Evolutionary conservation across 2,329 filamentous ascomycete species (phyloP), one percentile per base, ranked within the genome.

Genomic region (Exophiala spinifera): DNA sequence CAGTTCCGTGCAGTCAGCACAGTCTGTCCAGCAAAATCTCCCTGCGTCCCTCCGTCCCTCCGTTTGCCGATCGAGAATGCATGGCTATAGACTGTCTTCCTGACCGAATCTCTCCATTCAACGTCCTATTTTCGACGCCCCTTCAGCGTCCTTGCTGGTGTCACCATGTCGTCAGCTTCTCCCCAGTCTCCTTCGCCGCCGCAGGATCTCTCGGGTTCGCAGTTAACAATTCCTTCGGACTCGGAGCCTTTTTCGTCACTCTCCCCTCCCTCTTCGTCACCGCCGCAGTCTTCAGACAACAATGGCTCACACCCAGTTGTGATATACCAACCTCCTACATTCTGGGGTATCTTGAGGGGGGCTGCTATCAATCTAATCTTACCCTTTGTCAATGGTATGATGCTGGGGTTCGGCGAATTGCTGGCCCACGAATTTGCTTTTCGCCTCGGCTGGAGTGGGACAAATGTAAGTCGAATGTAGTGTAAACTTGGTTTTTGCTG

Each of bases 341-440:
- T 95, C 42, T 96, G 89, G 89, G 85, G 88, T 8, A 72, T 99
- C 59, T 63, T 96, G 51, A 84, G 92, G 51, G 90, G 94, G 34
- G 89, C 91, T 14, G 91, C 91, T 4, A 99, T 99, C 74, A 99
- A 99, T 70, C 77, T 99, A n/a, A 66, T 99, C 1, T 75, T 99
- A 17, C 94, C 94, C 0, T 99, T 99, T 67, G 84, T 99, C 67
- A 99, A 99, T 74, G 94, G 94, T 44, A 82, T 99, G 78, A 99
- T 99, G 94, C 75, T 99, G 66, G 94, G 94, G 1, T 96, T 99
- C 67, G 94, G 94, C 63, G 94, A 99, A 75, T 75, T 99, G 48
- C 92, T 99, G 72, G 94, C 94, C 51, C 94, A 99, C 69, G 94
- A 99, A 76, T 87, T 89, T 47, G 94, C 94, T 1, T 99, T 92